phyloP scores from a whole-genome alignment of 768 basidiomycete genomes.

The Collybia mongolica region DNA sequence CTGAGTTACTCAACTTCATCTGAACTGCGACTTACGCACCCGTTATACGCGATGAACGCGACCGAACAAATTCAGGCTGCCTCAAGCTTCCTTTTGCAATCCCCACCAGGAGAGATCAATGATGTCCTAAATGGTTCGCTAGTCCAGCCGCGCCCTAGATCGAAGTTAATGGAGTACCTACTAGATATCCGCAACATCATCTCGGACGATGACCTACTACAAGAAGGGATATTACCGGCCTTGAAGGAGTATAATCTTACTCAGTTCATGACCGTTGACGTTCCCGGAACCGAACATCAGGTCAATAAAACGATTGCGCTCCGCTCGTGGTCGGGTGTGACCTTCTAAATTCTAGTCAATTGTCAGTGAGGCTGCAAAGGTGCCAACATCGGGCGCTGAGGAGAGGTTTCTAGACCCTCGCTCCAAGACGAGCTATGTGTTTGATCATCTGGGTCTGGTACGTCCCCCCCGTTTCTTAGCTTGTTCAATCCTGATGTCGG shows the following conservation, averaged over 20 bases:
- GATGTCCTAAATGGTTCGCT: slow-evolving; percentile 85
- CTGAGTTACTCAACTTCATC: slow-evolving; percentile 8
- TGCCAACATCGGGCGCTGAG: slow-evolving; percentile 39
- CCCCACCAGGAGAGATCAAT: slow-evolving; percentile 95
- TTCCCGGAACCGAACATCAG: slow-evolving; percentile 75
- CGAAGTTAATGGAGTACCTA: slow-evolving; percentile 12
- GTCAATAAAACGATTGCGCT: slow-evolving; percentile 38
- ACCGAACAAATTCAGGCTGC: slow-evolving; percentile 70
- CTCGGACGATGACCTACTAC: slow-evolving; percentile 80
- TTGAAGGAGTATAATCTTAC: slow-evolving; percentile 82
- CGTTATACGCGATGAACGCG: slow-evolving; percentile 45
- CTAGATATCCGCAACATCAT: slow-evolving; percentile 90
- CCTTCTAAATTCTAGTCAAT: slow-evolving; percentile 56
- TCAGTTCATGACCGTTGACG: slow-evolving; percentile 85
- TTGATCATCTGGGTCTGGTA: slow-evolving; percentile 86
- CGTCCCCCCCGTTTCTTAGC: slow-evolving; percentile 21
- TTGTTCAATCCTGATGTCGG: slow-evolving; percentile 5
- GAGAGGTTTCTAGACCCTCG: slow-evolving; percentile 85
- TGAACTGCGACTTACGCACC: neutral
- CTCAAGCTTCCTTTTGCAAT: slow-evolving; percentile 79
- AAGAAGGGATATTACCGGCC: slow-evolving; percentile 74
- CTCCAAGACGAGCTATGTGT: slow-evolving; percentile 72
- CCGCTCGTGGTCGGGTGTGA: neutral
- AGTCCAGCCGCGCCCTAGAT: slow-evolving; percentile 7
- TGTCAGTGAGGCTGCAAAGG: slow-evolving; percentile 69